phyloP scores from a whole-genome alignment of 352 stramenopile genomes.

The Pythium coloratum region DNA sequence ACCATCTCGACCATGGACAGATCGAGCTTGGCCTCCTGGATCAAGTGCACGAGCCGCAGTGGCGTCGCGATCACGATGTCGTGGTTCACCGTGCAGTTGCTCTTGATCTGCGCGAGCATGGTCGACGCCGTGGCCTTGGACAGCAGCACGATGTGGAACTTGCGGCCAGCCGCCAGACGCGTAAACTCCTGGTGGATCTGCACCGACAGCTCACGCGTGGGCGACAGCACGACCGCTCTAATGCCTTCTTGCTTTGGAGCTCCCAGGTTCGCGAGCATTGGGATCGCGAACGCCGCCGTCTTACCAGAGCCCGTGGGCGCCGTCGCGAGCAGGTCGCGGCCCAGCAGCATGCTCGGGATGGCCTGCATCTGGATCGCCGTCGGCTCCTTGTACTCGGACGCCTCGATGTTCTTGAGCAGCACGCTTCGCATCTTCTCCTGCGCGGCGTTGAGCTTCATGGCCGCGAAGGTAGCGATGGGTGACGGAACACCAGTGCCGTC shows the following conservation, averaged over 20 bases:
- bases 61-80: conserved; percentile 97
- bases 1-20: conserved; percentile 90
- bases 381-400: conserved; percentile 96
- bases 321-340: conserved; percentile 94
- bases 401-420: conserved; percentile 82
- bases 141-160: conserved; percentile 88
- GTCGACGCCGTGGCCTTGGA: conserved; percentile 91
- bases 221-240: conserved; percentile 93
- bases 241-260: conserved; percentile 69
- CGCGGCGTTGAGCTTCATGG: conserved; percentile 56
- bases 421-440: conserved; percentile 57
- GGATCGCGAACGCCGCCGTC: conserved; percentile 97
- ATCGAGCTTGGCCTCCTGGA: conserved; percentile 86
- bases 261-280: conserved; percentile 85
- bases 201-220: conserved; percentile 96
- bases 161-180: conserved; percentile 86
- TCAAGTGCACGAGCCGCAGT: conserved; percentile 92
- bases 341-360: conserved; percentile 87
- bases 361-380: conserved; percentile 99
- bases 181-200: conserved; percentile 97
- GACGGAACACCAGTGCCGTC: conserved; percentile 60
- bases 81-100: conserved; percentile 77
- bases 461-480: conserved; percentile 73
- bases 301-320: conserved; percentile 98
- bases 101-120: conserved; percentile 75